These are phyloP conservation scores for Xylariales sp. DNA, from an alignment of 2,329 filamentous ascomycete species.

Conservation along the genomic window DNA sequence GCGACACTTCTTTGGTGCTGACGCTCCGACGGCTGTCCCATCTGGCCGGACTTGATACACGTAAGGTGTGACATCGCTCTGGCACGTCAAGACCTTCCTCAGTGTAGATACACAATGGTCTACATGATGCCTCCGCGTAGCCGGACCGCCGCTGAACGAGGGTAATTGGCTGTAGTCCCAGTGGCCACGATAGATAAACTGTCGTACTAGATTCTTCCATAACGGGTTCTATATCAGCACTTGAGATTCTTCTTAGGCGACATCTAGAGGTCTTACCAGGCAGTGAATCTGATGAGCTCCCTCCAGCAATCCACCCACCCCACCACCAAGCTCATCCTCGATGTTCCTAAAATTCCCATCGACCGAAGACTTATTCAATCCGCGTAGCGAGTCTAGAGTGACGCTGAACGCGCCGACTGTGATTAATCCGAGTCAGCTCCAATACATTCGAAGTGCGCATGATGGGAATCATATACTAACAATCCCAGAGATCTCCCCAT, in stretches of 20 bases:
- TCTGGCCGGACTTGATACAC: too few relatives aligned
- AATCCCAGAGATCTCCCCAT: neutral
- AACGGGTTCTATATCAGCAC: too few relatives aligned
- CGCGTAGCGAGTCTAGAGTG: neutral
- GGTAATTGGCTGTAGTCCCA: slow-evolving; percentile 4
- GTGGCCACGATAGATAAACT: neutral
- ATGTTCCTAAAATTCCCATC: neutral
- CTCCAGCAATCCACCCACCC: neutral
- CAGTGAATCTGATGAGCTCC: slow-evolving; percentile 1
- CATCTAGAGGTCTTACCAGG: neutral
- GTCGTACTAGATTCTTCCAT: neutral
- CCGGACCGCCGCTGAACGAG: neutral
- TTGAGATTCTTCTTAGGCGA: neutral
- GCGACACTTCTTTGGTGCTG: too few relatives aligned
- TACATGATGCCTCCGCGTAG: neutral
- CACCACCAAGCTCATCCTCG: neutral
- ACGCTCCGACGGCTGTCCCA: too few relatives aligned
- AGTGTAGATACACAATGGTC: neutral
- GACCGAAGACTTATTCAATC: neutral
- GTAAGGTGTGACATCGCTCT: neutral
- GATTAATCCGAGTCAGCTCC: too few relatives aligned
- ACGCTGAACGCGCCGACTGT: slow-evolving; percentile 1
- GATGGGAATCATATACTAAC: neutral
- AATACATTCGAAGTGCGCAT: too few relatives aligned
- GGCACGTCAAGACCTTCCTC: neutral